A percentile compares a stretch with the other conserved stretches of the same genome.
Conservation (phyloP, 2,329 filamentous ascomycete genomes). For the Paraphaeosphaeria minitans region DNA sequence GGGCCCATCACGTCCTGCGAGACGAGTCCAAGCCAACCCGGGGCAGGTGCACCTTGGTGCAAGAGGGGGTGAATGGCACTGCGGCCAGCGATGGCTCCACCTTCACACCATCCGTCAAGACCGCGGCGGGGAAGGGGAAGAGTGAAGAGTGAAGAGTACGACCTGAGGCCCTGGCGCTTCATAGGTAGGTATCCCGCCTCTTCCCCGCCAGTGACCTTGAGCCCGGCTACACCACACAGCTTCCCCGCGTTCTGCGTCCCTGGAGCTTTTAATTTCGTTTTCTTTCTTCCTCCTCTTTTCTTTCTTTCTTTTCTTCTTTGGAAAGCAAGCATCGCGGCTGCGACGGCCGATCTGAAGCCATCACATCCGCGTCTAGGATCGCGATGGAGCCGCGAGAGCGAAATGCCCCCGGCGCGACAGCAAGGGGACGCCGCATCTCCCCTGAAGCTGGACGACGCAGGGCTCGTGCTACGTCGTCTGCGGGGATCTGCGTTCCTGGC, state of each 20-base stretch:
- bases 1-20: background rate
- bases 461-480: constrained; percentile 1
- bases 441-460: background rate
- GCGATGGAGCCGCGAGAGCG: background rate
- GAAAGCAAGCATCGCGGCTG: background rate
- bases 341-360: background rate
- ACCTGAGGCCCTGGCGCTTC: background rate
- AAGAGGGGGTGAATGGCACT: background rate
- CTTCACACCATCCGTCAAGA: background rate
- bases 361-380: background rate
- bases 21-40: background rate
- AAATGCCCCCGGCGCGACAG: background rate
- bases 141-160: too few species aligned
- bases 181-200: background rate
- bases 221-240: background rate
- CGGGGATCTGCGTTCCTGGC: constrained; percentile 8
- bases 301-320: background rate
- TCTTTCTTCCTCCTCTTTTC: too few species aligned
- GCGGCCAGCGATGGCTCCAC: background rate
- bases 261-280: too few species aligned
- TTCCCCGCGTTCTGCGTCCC: constrained; percentile 5
- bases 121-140: background rate
- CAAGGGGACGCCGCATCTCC: background rate
- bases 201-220: constrained; percentile 4
- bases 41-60: background rate